These are phyloP conservation scores for Gossypium lobatum DNA, from an alignment of 441 rosid genomes.

Conservation along the genomic window DNA sequence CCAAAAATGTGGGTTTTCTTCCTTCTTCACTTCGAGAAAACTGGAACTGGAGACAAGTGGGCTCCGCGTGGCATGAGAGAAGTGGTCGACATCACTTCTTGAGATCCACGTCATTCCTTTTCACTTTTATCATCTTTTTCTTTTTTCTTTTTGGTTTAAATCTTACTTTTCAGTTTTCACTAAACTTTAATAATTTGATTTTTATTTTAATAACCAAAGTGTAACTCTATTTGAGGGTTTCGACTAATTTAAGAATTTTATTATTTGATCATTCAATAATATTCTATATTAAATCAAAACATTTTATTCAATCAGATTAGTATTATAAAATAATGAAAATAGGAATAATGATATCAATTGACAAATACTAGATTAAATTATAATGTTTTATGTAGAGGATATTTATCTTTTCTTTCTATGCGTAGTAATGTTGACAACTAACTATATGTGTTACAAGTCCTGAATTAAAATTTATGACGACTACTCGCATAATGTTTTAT, in stretches of 20 bases:
- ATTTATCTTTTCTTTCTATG: no score
- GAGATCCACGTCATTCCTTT: conserved; percentile 38
- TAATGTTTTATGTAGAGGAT: no score
- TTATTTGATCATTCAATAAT: not conserved
- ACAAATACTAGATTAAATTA: no score
- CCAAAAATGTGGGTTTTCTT: not conserved
- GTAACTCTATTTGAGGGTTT: not conserved
- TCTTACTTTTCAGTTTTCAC: not conserved
- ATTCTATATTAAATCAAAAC: not conserved
- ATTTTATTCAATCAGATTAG: not conserved
- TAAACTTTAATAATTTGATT: not conserved
- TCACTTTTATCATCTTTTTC: not conserved
- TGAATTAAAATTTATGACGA: no score
- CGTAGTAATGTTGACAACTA: no score
- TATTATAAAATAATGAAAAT: no score
- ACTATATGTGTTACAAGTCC: no score
- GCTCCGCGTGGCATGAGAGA: conserved; percentile 27
- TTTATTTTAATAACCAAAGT: not conserved
- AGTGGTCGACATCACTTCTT: conserved; percentile 43
- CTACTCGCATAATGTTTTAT: no score
- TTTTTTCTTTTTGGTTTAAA: not conserved
- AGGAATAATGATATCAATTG: no score
- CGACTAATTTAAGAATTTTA: not conserved
- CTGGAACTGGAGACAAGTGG: conserved; percentile 27
- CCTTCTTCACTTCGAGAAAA: conserved; percentile 9